phyloP scores from a whole-genome alignment of 176 grass and related monocot genomes.

The Saccharum spontaneum region DNA sequence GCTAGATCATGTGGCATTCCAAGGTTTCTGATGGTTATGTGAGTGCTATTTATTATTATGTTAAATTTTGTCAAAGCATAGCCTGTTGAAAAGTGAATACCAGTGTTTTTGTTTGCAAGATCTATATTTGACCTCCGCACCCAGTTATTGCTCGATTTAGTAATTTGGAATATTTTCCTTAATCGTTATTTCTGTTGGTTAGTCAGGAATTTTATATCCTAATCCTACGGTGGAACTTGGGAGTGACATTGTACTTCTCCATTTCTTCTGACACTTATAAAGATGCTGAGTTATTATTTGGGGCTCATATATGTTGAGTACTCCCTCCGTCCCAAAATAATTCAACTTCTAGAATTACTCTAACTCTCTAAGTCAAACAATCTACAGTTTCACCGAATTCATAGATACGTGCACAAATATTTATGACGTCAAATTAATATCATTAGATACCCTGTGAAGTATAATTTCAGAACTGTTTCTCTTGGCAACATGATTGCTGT shows the following conservation, averaged over 20 bases:
- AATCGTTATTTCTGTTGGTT: background rate
- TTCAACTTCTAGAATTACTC: background rate
- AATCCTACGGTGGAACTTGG: background rate
- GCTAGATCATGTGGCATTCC: background rate
- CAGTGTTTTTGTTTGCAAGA: background rate
- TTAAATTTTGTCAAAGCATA: background rate
- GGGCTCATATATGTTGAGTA: background rate
- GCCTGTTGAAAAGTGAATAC: background rate
- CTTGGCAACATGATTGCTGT: background rate
- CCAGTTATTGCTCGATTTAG: background rate
- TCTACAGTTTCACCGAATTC: background rate
- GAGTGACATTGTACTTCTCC: background rate
- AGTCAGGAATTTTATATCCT: background rate
- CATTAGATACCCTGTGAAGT: background rate
- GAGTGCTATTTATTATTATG: background rate
- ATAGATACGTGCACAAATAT: background rate
- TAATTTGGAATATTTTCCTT: background rate
- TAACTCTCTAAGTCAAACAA: background rate
- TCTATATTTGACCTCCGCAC: background rate
- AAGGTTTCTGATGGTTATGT: background rate
- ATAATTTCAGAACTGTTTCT: background rate
- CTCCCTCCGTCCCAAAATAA: background rate
- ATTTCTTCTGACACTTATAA: slow-evolving; percentile 8
- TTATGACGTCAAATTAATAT: background rate
- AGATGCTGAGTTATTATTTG: background rate